Percentiles rank a stretch among this genome's conserved stretches.
phyloP scores from a whole-genome alignment of 352 stramenopile genomes.

The Globisporangium perplexum region DNA sequence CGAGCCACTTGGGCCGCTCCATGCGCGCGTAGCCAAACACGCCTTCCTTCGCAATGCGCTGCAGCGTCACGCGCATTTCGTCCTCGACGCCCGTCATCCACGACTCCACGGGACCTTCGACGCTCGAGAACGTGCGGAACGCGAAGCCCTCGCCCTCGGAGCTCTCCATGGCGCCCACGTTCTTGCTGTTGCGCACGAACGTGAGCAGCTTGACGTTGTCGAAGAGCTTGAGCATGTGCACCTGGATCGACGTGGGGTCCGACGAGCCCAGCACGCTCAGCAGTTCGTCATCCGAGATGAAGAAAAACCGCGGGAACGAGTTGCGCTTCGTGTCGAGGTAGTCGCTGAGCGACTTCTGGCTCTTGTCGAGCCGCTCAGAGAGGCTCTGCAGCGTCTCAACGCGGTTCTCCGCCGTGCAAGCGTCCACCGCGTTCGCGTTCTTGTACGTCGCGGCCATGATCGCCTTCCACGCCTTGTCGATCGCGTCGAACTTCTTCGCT shows the following conservation, averaged over 20 bases:
- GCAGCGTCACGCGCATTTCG: conserved; percentile 86
- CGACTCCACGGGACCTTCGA: conserved; percentile 89
- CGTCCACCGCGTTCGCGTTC: conserved; percentile 89
- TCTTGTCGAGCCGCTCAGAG: conserved; percentile 87
- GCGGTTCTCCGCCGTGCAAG: conserved; percentile 83
- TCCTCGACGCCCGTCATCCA: conserved; percentile 93
- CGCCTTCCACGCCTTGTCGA: conserved; percentile 91
- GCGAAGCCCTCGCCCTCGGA: conserved; percentile 88
- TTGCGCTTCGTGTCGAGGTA: conserved; percentile 91
- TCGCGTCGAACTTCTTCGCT: conserved; percentile 92
- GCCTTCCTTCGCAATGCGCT: conserved; percentile 90
- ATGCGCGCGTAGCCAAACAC: conserved; percentile 90
- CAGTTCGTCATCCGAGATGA: conserved; percentile 93
- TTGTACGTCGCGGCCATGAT: conserved; percentile 92
- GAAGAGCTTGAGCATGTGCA: conserved; percentile 95
- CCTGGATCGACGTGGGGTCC: conserved; percentile 90
- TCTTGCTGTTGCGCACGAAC: conserved; percentile 89
- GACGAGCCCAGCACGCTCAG: conserved; percentile 89
- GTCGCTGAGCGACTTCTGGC: conserved; percentile 88
- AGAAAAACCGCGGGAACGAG: conserved; percentile 92
- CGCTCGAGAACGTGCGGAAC: conserved; percentile 64
- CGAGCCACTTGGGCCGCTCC: conserved; percentile 84
- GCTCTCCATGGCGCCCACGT: conserved; percentile 88
- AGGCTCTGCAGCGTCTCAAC: conserved; percentile 86
- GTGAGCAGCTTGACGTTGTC: conserved; percentile 92